phyloP scores from a whole-genome alignment of 306 rosid genomes.

The Comarum palustre region DNA sequence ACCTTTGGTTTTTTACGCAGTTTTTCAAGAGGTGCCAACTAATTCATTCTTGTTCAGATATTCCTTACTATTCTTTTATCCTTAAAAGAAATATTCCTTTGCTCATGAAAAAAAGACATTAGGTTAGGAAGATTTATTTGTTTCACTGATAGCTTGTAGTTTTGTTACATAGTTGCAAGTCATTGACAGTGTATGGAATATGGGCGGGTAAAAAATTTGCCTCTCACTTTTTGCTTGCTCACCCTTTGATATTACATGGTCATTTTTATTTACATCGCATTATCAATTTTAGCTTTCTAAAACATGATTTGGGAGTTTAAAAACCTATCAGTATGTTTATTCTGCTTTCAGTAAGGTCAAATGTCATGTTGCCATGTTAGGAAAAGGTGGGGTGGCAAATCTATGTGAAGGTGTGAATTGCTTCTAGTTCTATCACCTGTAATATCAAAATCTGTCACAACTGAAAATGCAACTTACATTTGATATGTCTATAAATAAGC shows the following conservation, averaged over 20 bases:
- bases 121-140: neutral
- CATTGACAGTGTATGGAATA: neutral
- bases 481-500: neutral
- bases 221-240: too few relatives aligned
- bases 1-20: neutral
- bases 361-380: constrained; percentile 20
- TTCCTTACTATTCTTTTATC: neutral
- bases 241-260: too few relatives aligned
- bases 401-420: neutral
- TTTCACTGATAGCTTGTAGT: neutral
- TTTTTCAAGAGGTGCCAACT: neutral
- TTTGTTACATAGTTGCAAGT: too few relatives aligned
- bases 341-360: neutral
- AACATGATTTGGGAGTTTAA: neutral
- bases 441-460: constrained; percentile 1
- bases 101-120: neutral
- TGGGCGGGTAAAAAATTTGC: too few relatives aligned
- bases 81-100: neutral
- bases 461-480: neutral
- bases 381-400: constrained; percentile 14
- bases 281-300: neutral
- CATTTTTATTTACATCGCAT: neutral
- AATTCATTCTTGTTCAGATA: neutral
- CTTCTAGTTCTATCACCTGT: neutral
- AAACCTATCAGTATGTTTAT: neutral